phyloP scores from a whole-genome alignment of 116 monocot species.

The Thalassia testudinum region DNA sequence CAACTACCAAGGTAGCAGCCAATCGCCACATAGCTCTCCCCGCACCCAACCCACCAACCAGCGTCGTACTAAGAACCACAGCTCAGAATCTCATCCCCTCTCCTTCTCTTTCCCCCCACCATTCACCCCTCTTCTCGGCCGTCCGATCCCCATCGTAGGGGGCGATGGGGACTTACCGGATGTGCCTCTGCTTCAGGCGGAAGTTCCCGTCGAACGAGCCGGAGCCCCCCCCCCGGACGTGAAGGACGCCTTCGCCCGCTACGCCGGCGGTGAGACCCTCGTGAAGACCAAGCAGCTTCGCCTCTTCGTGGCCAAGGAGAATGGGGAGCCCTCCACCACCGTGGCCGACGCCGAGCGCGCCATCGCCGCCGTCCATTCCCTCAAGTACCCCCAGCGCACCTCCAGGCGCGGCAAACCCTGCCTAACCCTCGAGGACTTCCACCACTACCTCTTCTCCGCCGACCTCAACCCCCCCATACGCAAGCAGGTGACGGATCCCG shows the following conservation, averaged over 20 bases:
- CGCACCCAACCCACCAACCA: too few relatives aligned
- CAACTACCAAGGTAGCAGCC: too few relatives aligned
- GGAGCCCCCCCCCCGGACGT: conserved; percentile 52
- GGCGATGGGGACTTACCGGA: conserved; percentile 47
- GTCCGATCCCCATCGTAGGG: neutral
- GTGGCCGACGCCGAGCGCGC: conserved; percentile 28
- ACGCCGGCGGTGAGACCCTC: conserved; percentile 15
- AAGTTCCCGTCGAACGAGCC: conserved; percentile 33
- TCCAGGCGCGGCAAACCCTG: conserved; percentile 8
- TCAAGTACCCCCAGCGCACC: conserved; percentile 7
- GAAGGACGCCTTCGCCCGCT: conserved; percentile 25
- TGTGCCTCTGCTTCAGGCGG: conserved; percentile 45
- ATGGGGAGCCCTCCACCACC: conserved; percentile 16
- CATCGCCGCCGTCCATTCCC: conserved; percentile 24
- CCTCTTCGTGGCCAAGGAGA: conserved; percentile 31
- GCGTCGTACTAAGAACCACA: too few relatives aligned
- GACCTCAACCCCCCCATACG: conserved; percentile 70
- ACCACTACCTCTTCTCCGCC: conserved; percentile 49
- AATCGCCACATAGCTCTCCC: too few relatives aligned
- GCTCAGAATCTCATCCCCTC: too few relatives aligned
- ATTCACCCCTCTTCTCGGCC: too few relatives aligned
- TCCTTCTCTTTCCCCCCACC: too few relatives aligned
- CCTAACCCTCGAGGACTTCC: conserved; percentile 54
- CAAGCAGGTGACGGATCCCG: conserved; percentile 23
- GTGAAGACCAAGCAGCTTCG: conserved; percentile 43